Evolutionary conservation across 1,139 yeast genomes (phyloP).

Genomic region (Geotrichum restrictum): DNA sequence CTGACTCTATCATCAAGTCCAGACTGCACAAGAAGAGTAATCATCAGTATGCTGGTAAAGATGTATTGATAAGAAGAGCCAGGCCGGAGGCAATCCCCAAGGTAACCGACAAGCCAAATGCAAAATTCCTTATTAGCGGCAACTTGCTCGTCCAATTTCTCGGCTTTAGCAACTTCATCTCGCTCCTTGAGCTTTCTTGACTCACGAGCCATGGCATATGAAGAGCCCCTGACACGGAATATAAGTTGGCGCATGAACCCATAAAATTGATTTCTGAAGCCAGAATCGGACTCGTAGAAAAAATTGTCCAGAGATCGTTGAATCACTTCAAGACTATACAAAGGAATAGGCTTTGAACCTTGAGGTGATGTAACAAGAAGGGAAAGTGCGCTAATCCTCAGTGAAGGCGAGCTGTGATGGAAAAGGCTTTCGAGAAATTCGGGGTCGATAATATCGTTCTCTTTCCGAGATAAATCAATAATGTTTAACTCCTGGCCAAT

Average conservation of each 20-base stretch:
- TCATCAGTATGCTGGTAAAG: slow-evolving; percentile 49
- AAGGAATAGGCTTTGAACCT: slow-evolving; percentile 53
- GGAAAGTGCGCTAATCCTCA: slow-evolving; percentile 57
- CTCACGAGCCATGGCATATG: slow-evolving; percentile 54
- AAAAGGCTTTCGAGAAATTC: slow-evolving; percentile 43
- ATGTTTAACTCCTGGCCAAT: slow-evolving; percentile 61
- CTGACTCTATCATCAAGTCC: slow-evolving; percentile 53
- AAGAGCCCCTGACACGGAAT: slow-evolving; percentile 61
- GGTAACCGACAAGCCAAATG: slow-evolving; percentile 42
- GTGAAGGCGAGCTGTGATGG: slow-evolving; percentile 44
- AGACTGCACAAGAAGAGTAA: slow-evolving; percentile 49
- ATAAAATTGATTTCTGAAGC: slow-evolving; percentile 59
- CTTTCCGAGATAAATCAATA: slow-evolving; percentile 48
- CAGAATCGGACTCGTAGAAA: slow-evolving; percentile 62
- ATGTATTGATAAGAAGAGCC: slow-evolving; percentile 67
- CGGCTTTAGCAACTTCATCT: slow-evolving; percentile 22
- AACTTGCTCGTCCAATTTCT: slow-evolving; percentile 22
- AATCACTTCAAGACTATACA: slow-evolving; percentile 45
- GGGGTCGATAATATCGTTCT: slow-evolving; percentile 40
- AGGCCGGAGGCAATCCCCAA: slow-evolving; percentile 51
- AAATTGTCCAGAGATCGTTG: slow-evolving; percentile 45
- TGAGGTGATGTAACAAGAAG: slow-evolving; percentile 60
- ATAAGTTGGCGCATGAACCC: slow-evolving; percentile 60
- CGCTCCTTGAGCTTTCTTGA: slow-evolving; percentile 37
- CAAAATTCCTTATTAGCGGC: slow-evolving; percentile 42